Evolutionary conservation across 345 rosid genomes (phyloP).

Genomic region (Sonneratia caseolaris): DNA sequence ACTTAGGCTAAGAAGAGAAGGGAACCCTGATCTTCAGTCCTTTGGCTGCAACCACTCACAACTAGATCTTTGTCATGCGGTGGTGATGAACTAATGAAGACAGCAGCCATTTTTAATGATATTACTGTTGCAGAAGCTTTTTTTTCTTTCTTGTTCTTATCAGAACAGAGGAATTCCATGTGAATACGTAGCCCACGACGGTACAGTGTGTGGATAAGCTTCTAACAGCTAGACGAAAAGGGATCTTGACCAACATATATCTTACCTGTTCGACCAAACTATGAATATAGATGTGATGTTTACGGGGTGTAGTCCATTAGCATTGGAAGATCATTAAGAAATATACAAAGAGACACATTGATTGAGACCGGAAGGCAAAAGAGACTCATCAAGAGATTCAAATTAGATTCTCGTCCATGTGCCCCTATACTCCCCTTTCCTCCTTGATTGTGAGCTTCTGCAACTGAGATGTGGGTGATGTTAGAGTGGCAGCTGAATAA

Average conservation of each 20-base stretch:
- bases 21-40: not conserved
- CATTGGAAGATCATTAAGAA: no score
- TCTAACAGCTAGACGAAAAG: not conserved
- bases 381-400: no score
- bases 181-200: not conserved
- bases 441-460: no score
- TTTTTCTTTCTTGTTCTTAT: not conserved
- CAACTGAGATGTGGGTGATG: no score
- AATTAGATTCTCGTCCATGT: no score
- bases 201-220: not conserved
- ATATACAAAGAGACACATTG: no score
- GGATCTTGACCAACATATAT: not conserved
- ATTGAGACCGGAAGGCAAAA: no score
- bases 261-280: not conserved
- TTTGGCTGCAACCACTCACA: slow-evolving; percentile 3
- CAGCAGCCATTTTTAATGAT: not conserved
- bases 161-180: slow-evolving; percentile 3
- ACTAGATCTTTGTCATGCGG: slow-evolving; percentile 5
- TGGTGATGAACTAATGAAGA: slow-evolving; percentile 1
- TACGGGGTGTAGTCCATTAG: no score
- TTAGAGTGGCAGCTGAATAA: not conserved
- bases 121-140: not conserved
- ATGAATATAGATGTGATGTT: no score
- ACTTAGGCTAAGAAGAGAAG: not conserved
- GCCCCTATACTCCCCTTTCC: no score